phyloP scores from a whole-genome alignment of 2,329 filamentous ascomycete species.

The Aspergillus phoenicis region DNA sequence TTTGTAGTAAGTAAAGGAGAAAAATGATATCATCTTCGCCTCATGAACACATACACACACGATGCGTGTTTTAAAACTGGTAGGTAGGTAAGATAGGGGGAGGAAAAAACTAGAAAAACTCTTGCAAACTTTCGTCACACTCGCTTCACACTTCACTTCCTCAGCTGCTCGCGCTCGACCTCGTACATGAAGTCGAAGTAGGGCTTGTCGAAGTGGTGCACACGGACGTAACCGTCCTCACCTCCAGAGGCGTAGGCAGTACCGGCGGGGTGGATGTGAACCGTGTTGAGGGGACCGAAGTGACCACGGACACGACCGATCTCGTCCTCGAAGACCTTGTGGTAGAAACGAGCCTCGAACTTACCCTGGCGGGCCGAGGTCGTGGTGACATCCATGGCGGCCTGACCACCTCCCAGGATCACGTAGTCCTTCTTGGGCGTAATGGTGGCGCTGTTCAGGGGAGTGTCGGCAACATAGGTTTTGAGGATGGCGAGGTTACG shows the following conservation, averaged over 20 bases:
- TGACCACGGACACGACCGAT: constrained; percentile 95
- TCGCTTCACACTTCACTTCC: constrained; percentile 39
- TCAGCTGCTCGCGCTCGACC: constrained; percentile 80
- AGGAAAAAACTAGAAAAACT: constrained; percentile 13
- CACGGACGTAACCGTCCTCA: constrained; percentile 97
- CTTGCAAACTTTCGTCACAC: constrained; percentile 14
- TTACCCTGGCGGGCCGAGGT: constrained; percentile 94
- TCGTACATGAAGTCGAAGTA: constrained; percentile 99
- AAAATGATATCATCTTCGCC: constrained; percentile 28
- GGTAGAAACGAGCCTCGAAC: constrained; percentile 99
- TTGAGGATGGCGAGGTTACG: constrained; percentile 90
- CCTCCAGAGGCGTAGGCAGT: constrained; percentile 92
- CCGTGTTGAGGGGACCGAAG: constrained; percentile 95
- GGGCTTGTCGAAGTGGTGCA: constrained; percentile 97
- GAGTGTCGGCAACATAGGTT: constrained; percentile 88
- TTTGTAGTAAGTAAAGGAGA: constrained; percentile 10
- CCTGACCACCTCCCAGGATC: constrained; percentile 96
- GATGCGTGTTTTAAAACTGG: constrained; percentile 28
- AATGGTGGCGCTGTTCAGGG: constrained; percentile 92
- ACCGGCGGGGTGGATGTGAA: constrained; percentile 88
- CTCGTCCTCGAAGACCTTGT: constrained; percentile 99
- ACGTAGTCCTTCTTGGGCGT: constrained; percentile 97
- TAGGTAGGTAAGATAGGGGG: constrained; percentile 1
- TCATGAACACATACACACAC: constrained; percentile 40
- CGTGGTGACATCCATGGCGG: constrained; percentile 97